Evolutionary conservation across 108 stramenopile genomes (phyloP).

Genomic region (Cyclotella kingstonii): DNA sequence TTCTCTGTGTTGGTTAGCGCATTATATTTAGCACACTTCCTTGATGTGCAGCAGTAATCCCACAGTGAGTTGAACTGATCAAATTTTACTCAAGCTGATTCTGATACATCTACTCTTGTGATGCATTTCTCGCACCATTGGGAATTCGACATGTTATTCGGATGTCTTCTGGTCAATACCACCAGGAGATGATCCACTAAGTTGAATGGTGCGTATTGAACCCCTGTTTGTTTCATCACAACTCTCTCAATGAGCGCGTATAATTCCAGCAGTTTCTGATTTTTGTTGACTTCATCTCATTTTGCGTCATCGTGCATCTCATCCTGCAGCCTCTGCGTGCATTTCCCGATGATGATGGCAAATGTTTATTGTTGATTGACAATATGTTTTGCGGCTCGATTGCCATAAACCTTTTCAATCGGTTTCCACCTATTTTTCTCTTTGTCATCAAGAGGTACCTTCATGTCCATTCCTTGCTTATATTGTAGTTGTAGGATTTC

Average conservation of each 20-base stretch:
- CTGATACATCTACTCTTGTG: slow-evolving; percentile 4
- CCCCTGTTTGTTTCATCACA: slow-evolving; percentile 3
- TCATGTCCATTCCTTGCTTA: not conserved
- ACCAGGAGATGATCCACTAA: not conserved
- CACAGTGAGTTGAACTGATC: not conserved
- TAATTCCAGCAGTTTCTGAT: too few species aligned
- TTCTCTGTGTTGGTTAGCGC: not conserved
- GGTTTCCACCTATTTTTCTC: not conserved
- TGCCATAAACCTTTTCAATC: not conserved
- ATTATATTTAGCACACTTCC: not conserved
- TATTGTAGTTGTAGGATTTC: slow-evolving; percentile 2
- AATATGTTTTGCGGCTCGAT: not conserved
- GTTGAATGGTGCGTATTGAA: not conserved
- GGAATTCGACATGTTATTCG: not conserved
- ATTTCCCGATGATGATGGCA: slow-evolving; percentile 1
- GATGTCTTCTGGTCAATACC: not conserved
- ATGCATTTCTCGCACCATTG: slow-evolving; percentile 2
- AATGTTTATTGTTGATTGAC: slow-evolving; percentile 6
- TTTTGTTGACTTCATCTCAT: too few species aligned
- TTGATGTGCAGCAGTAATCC: slow-evolving; percentile 11
- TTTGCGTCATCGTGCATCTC: too few species aligned
- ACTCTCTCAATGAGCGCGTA: too few species aligned
- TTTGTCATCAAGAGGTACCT: not conserved
- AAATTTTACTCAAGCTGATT: slow-evolving; percentile 3
- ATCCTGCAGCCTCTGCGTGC: not conserved